Evolutionary conservation across 495 filamentous ascomycete species (phyloP).

Genomic region (Xanthoparmelia taractica): DNA sequence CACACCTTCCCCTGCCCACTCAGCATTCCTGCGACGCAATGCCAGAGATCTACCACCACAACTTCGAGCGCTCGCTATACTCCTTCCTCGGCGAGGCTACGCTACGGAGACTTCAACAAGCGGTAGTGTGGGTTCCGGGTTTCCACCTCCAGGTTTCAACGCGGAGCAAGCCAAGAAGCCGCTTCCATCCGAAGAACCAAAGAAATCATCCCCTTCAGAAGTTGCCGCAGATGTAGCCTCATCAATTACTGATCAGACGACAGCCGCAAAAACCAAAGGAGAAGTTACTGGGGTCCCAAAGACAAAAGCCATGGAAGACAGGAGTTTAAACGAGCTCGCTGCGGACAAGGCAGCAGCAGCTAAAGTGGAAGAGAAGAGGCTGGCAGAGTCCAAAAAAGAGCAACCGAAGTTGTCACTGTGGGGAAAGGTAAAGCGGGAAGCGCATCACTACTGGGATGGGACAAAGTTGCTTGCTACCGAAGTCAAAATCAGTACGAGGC

Average conservation of each 20-base stretch:
- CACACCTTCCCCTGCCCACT: conserved; percentile 34
- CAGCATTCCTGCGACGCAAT: conserved; percentile 50
- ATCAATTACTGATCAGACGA: conserved; percentile 25
- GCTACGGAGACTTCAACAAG: conserved; percentile 65
- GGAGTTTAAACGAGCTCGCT: conserved; percentile 39
- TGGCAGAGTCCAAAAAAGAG: conserved; percentile 63
- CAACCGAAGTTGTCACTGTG: conserved; percentile 77
- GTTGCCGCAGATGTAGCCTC: conserved; percentile 31
- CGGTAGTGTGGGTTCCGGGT: conserved; percentile 46
- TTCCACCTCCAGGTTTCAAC: conserved; percentile 91
- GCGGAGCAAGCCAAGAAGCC: conserved; percentile 85
- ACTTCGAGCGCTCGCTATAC: conserved; percentile 54
- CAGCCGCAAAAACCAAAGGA: conserved; percentile 23
- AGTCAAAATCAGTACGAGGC: conserved; percentile 79
- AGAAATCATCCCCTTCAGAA: conserved; percentile 22
- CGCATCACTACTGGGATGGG: conserved; percentile 95
- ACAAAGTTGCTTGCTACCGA: conserved; percentile 95
- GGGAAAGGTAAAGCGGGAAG: conserved; percentile 90
- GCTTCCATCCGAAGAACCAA: conserved; percentile 44
- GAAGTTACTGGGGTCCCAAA: conserved; percentile 38
- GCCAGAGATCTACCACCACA: conserved; percentile 51
- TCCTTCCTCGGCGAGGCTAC: conserved; percentile 56
- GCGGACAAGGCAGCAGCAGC: conserved; percentile 38
- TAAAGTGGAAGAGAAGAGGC: conserved; percentile 44
- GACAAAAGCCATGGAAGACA: conserved; percentile 39